Base-by-base conservation (phyloP, 1,284 basidiomycete species). In the Marasmius oreades region DNA sequence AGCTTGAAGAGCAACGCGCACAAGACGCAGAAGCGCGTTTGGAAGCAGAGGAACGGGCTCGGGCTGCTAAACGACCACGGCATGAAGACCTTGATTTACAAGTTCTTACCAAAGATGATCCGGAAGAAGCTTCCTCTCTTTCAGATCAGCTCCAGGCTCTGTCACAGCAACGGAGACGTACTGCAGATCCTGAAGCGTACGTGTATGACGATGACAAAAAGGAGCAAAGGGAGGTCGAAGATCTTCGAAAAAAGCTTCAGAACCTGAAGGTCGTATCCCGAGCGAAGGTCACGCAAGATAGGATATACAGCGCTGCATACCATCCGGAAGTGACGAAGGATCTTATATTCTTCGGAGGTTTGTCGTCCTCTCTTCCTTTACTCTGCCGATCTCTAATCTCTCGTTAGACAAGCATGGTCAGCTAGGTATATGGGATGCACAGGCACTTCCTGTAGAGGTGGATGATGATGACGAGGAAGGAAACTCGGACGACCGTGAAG, bases 271-370 rank as follows among this genome's bases (percentile, higher is more conserved):
- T 91, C 14, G 76, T 88, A 2, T 80, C 87, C 39, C 76, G 88
- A 55, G 89, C 89, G 10, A 92, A 91, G 68, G 89, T 92, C 12
- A 90, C 86, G 0, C 74, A 82, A 60, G 79, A 88, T 59, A 73
- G 90, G 24, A 66, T 92, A 1, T 92, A 92, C 61, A 85, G 85
- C 60, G 82, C 86, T 22, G 82, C 81, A 16, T 92, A 88, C 67
- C 90, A 92, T 66, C 88, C 90, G 2, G 90, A 92, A 61, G 73
- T 77, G n/a, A 82, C 84, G 7, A 92, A 91, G 64, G 90, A 92
- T 67, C 68, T 92, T 5, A 77, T 92, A 18, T 89, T 91, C 66
- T 88, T 91, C 66, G 89, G 90, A 66, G 88, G 87, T 86, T 59
- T 57, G 77, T 61, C 16, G 8, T 42, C 22, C 12, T 1, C 34